These are phyloP conservation scores for Terfezia boudieri DNA, from an alignment of 495 filamentous ascomycete species.

Conservation along the genomic window DNA sequence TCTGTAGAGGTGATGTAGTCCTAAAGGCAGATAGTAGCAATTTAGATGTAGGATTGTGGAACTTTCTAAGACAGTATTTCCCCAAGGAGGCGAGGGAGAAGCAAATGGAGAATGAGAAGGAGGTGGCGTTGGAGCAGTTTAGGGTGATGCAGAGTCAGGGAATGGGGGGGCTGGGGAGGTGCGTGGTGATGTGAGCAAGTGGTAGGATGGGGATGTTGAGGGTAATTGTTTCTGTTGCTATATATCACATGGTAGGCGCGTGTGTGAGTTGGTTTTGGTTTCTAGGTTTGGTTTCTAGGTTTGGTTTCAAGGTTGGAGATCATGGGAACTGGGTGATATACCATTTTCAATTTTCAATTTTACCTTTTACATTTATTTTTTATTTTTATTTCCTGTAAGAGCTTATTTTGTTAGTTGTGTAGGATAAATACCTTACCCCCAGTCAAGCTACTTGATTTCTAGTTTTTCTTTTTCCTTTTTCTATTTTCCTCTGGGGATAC, in stretches of 20 bases:
- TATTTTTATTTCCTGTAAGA: neutral
- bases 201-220: neutral
- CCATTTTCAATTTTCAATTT: neutral
- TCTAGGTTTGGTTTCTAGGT: neutral
- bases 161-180: neutral
- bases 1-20: constrained; percentile 41
- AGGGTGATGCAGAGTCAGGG: constrained; percentile 2
- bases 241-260: neutral
- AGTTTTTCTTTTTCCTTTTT: too few species aligned
- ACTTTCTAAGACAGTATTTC: constrained; percentile 44
- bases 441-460: too few species aligned
- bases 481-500: too few species aligned
- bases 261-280: neutral
- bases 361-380: neutral
- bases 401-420: too few species aligned
- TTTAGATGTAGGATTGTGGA: constrained; percentile 35
- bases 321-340: neutral
- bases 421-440: too few species aligned
- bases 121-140: constrained; percentile 17
- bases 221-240: neutral
- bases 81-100: constrained; percentile 40
- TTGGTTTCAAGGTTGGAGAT: neutral
- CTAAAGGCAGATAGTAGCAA: constrained; percentile 36
- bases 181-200: neutral
- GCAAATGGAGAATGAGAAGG: constrained; percentile 17